A percentile compares a stretch with the other conserved stretches of the same genome.
phyloP scores from a whole-genome alignment of 768 basidiomycete genomes.

The Trichaptum fuscoviolaceum region DNA sequence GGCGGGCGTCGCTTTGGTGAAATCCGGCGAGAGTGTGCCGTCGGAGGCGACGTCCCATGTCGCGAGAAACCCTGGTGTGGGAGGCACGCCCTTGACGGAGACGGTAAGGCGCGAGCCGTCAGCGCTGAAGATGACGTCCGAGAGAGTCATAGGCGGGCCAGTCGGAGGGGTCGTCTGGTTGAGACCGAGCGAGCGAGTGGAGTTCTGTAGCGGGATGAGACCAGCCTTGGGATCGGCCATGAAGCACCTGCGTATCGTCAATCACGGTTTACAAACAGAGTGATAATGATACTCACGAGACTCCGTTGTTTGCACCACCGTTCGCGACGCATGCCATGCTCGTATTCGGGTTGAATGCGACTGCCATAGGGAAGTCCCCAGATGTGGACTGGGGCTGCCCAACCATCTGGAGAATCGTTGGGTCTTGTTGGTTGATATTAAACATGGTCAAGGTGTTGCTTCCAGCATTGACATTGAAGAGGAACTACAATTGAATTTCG shows the following conservation, averaged over 20 bases:
- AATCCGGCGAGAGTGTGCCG: constrained; percentile 39
- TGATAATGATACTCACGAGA: constrained; percentile 24
- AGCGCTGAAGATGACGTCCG: constrained; percentile 43
- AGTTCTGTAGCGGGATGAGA: constrained; percentile 33
- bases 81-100: constrained; percentile 44
- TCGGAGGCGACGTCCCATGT: constrained; percentile 41
- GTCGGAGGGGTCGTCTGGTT: constrained; percentile 48
- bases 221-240: constrained; percentile 36
- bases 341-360: constrained; percentile 31
- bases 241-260: constrained; percentile 33
- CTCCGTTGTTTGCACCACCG: constrained; percentile 39
- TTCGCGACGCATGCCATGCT: constrained; percentile 35
- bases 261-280: neutral
- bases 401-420: constrained; percentile 16
- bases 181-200: constrained; percentile 36
- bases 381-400: constrained; percentile 17
- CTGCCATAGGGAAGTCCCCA: constrained; percentile 23
- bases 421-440: constrained; percentile 22
- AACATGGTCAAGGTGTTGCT: constrained; percentile 33
- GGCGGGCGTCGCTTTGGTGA: constrained; percentile 30
- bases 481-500: neutral
- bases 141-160: constrained; percentile 40
- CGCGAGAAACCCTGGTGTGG: constrained; percentile 45
- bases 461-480: constrained; percentile 10
- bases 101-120: constrained; percentile 40